Base-by-base conservation (phyloP, 176 grass and related monocot genomes). In the Paspalum vaginatum region DNA sequence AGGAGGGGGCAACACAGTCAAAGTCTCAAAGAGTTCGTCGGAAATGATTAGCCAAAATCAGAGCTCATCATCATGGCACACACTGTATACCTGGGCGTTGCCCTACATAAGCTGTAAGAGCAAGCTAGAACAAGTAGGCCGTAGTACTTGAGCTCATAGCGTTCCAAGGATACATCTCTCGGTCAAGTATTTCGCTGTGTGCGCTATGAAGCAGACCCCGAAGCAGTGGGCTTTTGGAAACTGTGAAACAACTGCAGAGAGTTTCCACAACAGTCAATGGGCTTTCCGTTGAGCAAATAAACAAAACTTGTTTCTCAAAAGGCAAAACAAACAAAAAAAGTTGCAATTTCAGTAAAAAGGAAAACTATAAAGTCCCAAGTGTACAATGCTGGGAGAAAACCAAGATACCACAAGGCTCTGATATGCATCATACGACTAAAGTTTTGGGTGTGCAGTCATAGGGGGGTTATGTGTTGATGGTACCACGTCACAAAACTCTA, bases 191-290 rank as follows among this genome's bases (percentile, higher is more conserved):
- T 88, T 97, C 1, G 65, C 72, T 42, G 74, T 52, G 61, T 94
- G 79, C 14, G 87, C 94, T 52, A 56, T 40, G 41, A 87, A 80
- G 82, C 91, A 94, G 46, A 90, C 72, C 17, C 46, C 68, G 6
- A 94, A 70, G 8, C 94, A 94, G 18, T 83, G 78, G 77, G 68
- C 87, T 74, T 83, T 88, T 5, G 70, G 61, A 72, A 87, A 89
- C 54, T 83, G 68, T 0, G 87, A 85, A 59, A 94, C 80, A 11
- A 92, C 94, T 97, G 77, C 72, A 86, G 68, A 57, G 45, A 37
- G 68, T 79, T 51, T 46, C 27, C 20, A 47, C 72, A 46, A 46
- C 21, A 5, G 70, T 48, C 8, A 67, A 2, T 57, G 10, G 9
- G 24, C 53, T 72, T 48, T 5, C 58, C 58, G 11, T 72, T 72